These are phyloP conservation scores for Dichotomopilus funicola DNA, from an alignment of 2,329 filamentous ascomycete species.

Conservation along the genomic window DNA sequence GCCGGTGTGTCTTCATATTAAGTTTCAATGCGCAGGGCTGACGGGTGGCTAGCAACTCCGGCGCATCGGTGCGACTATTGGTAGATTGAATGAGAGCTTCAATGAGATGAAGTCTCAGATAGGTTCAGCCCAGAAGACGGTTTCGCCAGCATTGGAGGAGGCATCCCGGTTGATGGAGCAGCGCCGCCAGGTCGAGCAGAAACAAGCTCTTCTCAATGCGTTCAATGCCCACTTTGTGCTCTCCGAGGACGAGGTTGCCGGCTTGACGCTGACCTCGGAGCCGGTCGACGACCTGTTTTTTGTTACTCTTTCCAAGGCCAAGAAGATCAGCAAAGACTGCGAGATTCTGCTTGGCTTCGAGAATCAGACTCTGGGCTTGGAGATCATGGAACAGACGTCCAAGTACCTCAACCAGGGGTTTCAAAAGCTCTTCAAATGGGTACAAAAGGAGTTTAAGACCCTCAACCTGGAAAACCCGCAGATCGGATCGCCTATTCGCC, in stretches of 20 bases:
- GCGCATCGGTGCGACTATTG: constrained; percentile 73
- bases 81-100: constrained; percentile 72
- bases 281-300: constrained; percentile 86
- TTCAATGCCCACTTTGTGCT: constrained; percentile 81
- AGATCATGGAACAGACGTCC: constrained; percentile 86
- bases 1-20: not conserved
- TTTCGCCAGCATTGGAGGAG: constrained; percentile 68
- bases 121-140: constrained; percentile 66
- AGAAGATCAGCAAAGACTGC: constrained; percentile 82
- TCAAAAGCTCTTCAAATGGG: constrained; percentile 93
- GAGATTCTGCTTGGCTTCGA: constrained; percentile 85
- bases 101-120: constrained; percentile 75
- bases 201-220: constrained; percentile 68
- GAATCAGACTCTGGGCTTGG: constrained; percentile 78
- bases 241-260: constrained; percentile 70
- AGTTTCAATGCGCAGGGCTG: not conserved
- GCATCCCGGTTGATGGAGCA: constrained; percentile 66
- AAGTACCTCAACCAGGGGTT: constrained; percentile 83
- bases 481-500: constrained; percentile 76
- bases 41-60: constrained; percentile 62
- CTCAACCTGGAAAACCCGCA: constrained; percentile 92
- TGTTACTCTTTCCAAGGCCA: constrained; percentile 65
- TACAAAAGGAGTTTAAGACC: constrained; percentile 86
- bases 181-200: constrained; percentile 67
- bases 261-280: constrained; percentile 69